A percentile compares a stretch with the other conserved stretches of the same genome.
Evolutionary conservation across 2,329 filamentous ascomycete genomes (phyloP).

Genomic region (Parasarocladium wereldwijsianum): DNA sequence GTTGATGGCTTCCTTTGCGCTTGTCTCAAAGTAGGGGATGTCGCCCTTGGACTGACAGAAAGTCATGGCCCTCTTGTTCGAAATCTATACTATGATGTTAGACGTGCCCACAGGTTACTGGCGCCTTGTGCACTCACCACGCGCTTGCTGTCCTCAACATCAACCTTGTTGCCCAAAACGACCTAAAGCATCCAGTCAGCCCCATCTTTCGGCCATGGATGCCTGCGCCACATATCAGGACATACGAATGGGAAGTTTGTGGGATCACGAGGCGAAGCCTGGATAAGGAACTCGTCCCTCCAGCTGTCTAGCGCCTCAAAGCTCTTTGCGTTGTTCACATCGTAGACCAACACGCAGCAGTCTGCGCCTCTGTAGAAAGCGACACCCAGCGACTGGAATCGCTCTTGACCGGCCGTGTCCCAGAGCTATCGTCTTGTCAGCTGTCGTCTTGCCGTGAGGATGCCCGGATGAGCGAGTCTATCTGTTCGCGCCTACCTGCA

Average conservation of each 20-base stretch:
- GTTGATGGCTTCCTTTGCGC: constrained; percentile 96
- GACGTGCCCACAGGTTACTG: background rate
- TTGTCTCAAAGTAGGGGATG: constrained; percentile 98
- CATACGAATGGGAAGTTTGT: constrained; percentile 95
- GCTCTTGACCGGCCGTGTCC: constrained; percentile 95
- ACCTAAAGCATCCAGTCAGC: constrained; percentile 36
- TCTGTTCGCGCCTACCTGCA: constrained; percentile 54
- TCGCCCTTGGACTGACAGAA: constrained; percentile 97
- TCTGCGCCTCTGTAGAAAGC: constrained; percentile 96
- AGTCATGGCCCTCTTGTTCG: constrained; percentile 87
- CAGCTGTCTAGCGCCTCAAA: constrained; percentile 98
- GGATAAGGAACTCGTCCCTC: constrained; percentile 96
- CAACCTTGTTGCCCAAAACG: constrained; percentile 97
- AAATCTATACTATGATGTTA: constrained; percentile 45
- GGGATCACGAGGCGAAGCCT: constrained; percentile 89
- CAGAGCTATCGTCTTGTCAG: constrained; percentile 50
- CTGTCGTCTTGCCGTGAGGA: background rate
- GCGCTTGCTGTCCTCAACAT: constrained; percentile 94
- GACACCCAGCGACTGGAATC: constrained; percentile 92
- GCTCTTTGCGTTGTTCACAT: constrained; percentile 98
- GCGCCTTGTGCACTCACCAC: constrained; percentile 40
- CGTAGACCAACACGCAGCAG: constrained; percentile 94
- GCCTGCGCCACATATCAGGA: constrained; percentile 7
- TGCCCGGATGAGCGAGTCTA: background rate
- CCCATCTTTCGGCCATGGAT: background rate